Conservation (phyloP, 78 protist genomes). For the Parvularia atlantis region DNA sequence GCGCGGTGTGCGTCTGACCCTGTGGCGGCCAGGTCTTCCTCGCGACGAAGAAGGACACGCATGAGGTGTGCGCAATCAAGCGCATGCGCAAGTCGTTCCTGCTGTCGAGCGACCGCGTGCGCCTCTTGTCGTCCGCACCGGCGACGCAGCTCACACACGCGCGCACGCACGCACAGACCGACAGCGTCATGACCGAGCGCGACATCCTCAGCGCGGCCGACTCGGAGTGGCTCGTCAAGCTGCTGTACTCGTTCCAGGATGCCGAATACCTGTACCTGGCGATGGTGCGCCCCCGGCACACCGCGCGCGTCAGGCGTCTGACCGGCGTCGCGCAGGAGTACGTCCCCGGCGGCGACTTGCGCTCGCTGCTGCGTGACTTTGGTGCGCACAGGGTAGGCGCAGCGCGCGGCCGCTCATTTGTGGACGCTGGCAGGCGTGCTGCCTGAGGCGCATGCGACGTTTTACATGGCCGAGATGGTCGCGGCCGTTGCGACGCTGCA, state of each 20-base stretch:
- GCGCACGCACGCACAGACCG: neutral
- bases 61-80: conserved; percentile 8
- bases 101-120: neutral
- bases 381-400: too few species aligned
- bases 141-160: too few species aligned
- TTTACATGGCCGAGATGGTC: conserved; percentile 64
- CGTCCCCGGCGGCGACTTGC: conserved; percentile 67
- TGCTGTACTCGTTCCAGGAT: conserved; percentile 52
- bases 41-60: neutral
- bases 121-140: neutral
- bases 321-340: conserved; percentile 46
- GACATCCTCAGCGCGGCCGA: neutral
- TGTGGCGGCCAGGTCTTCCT: conserved; percentile 6
- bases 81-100: neutral
- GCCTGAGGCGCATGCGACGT: conserved; percentile 34
- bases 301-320: neutral
- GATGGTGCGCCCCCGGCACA: too few species aligned
- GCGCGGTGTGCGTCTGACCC: too few species aligned
- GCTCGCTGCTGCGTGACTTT: conserved; percentile 27
- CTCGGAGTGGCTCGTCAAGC: conserved; percentile 24
- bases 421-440: too few species aligned
- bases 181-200: neutral
- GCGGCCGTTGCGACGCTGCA: conserved; percentile 59
- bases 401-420: too few species aligned
- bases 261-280: conserved; percentile 38